phyloP scores from a whole-genome alignment of 2,329 filamentous ascomycete genomes.

The Plenodomus tracheiphilus region DNA sequence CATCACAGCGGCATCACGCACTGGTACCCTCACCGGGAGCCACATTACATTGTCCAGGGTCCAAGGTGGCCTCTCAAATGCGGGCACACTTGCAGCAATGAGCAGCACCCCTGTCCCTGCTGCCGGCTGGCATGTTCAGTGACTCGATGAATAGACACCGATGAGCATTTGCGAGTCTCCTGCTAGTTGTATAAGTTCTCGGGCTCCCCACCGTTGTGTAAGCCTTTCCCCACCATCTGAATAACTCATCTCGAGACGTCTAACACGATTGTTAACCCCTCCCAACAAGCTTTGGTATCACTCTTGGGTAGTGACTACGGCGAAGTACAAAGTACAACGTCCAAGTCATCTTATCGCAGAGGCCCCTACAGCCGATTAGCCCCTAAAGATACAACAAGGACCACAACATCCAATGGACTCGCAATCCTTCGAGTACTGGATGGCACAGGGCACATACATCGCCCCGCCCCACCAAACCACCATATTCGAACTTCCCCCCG shows the following conservation, averaged over 20 bases:
- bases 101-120: conserved; percentile 24
- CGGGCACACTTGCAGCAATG: conserved; percentile 18
- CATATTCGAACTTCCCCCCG: conserved; percentile 39
- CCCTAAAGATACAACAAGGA: background rate
- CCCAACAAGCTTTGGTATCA: background rate
- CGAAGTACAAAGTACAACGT: background rate
- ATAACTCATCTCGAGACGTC: conserved; percentile 16
- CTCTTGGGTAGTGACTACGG: background rate
- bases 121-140: conserved; percentile 21
- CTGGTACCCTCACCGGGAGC: conserved; percentile 20
- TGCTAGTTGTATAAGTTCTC: conserved; percentile 39
- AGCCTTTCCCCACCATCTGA: conserved; percentile 32
- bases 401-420: conserved; percentile 35
- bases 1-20: conserved; percentile 28
- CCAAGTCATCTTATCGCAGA: background rate
- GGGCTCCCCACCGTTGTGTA: conserved; percentile 36
- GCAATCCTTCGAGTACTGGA: conserved; percentile 43
- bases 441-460: conserved; percentile 40
- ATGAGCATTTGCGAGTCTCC: conserved; percentile 19
- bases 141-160: conserved; percentile 25
- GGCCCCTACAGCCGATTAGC: conserved; percentile 9
- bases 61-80: conserved; percentile 26
- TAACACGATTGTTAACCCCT: background rate
- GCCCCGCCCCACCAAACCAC: conserved; percentile 34
- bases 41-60: conserved; percentile 17